phyloP scores from a whole-genome alignment of 2,329 filamentous ascomycete genomes.

The Hortaea werneckii region DNA sequence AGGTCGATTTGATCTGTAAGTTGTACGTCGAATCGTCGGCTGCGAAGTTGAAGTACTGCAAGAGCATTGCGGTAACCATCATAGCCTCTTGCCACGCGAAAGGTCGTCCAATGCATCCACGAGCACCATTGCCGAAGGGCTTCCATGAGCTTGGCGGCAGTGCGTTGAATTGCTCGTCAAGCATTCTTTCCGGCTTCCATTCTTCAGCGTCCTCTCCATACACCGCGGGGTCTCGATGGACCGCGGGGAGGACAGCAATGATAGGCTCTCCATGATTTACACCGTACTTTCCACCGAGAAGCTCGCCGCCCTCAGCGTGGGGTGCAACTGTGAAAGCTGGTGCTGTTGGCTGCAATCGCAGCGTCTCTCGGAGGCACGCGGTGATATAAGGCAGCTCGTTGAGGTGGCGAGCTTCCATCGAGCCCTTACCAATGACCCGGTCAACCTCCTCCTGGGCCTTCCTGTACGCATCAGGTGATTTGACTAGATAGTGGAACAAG shows the following conservation, averaged over 20 bases:
- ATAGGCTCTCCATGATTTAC: conserved; percentile 45
- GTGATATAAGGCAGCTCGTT: conserved; percentile 55
- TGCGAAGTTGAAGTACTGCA: conserved; percentile 63
- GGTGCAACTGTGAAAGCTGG: conserved; percentile 46
- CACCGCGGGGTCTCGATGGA: conserved; percentile 53
- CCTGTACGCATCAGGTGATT: conserved; percentile 48
- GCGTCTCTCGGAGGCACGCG: conserved; percentile 56
- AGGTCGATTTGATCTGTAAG: conserved; percentile 44
- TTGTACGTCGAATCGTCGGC: conserved; percentile 52
- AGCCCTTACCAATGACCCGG: conserved; percentile 47
- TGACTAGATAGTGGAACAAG: conserved; percentile 53
- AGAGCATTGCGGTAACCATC: conserved; percentile 50
- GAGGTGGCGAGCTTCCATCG: conserved; percentile 52
- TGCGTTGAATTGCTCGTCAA: conserved; percentile 54
- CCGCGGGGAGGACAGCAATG: conserved; percentile 39
- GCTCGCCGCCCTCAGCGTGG: conserved; percentile 35
- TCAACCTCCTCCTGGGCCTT: conserved; percentile 61
- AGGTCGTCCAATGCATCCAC: conserved; percentile 60
- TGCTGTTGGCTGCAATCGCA: conserved; percentile 51
- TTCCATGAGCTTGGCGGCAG: conserved; percentile 25
- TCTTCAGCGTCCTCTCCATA: conserved; percentile 55
- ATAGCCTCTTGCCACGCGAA: conserved; percentile 65
- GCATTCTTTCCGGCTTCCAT: conserved; percentile 63
- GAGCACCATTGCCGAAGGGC: conserved; percentile 62
- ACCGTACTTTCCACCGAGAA: conserved; percentile 53